Conservation (phyloP, 345 rosid species). For the Lenwebbia sp. region DNA sequence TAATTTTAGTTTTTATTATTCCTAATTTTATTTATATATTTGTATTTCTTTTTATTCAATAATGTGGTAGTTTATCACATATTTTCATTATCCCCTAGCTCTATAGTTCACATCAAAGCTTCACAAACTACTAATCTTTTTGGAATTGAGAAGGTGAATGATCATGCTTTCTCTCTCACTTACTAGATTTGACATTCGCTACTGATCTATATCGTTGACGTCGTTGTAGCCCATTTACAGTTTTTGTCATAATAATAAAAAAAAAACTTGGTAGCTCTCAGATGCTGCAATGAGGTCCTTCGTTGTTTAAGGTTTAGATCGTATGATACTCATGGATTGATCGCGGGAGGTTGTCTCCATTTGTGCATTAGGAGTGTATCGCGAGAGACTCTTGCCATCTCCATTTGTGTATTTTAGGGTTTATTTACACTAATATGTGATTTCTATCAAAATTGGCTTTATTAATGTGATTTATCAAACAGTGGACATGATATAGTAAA, state of each 20-base stretch:
- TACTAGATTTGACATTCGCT: background rate
- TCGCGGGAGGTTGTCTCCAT: background rate
- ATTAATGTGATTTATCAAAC: too few species aligned
- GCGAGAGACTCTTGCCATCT: background rate
- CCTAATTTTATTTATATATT: too few species aligned
- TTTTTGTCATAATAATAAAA: background rate
- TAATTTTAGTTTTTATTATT: too few species aligned
- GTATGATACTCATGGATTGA: background rate
- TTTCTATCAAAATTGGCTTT: background rate
- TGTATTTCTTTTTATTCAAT: too few species aligned
- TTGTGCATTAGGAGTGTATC: background rate
- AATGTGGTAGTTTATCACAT: too few species aligned
- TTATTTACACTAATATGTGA: too few species aligned
- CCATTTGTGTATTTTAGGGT: too few species aligned
- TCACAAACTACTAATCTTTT: too few species aligned
- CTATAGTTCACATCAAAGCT: background rate
- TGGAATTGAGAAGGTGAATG: background rate
- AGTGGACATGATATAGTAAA: too few species aligned
- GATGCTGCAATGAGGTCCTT: background rate
- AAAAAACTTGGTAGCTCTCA: background rate
- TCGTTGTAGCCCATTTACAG: background rate
- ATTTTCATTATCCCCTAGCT: background rate
- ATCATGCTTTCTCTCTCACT: background rate
- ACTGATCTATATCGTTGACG: rapidly evolving
- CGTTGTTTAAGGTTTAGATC: background rate